Evolutionary conservation across 2,329 filamentous ascomycete species (phyloP), one percentile per base, ranked within the genome.

Genomic region (Septoria petroselini): DNA sequence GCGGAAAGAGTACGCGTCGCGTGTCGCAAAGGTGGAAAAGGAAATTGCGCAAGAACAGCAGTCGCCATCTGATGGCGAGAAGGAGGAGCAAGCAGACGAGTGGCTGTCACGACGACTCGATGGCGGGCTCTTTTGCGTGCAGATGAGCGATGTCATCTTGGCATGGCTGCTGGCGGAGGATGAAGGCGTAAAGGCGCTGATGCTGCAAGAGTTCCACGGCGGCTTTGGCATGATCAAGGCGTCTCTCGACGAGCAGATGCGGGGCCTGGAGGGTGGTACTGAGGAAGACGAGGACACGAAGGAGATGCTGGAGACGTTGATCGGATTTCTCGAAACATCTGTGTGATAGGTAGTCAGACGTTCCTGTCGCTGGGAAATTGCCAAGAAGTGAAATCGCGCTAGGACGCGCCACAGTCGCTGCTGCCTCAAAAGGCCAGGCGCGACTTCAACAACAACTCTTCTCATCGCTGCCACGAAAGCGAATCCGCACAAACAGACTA

Each of bases 91-190:
- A 64, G 82, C 81, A 12, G 77, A 83, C 41, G 87, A 88, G 60
- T 91, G 84, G 78, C 77, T 94, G 18, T 83, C 85, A 0, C 75
- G 82, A 43, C 77, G 88, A 40, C 75, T 97, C 12, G 90, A 95
- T 57, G 89, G 88, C 0, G 93, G 93, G 0, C 71, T 97, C 4
- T 95, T 88, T 67, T 85, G 81, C 19, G 70, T 96, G 48, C 89
- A 95, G 72, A 86, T 82, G 2, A 80, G 93, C 38, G 91, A 97
- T 71, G 79, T 90, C 0, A 81, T 93, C 23, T 70, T 98, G 23
- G 88, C 91, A 9, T 98, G 93, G 93, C 76, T 97, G 25, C 78
- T 89, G 6, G 93, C 91, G 0, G 93, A 98, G 70, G 93, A 98
- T 62, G 76, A 76, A 27, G 89, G 88, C 0, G 87, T 88, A 1